Evolutionary conservation across 2,329 filamentous ascomycete genomes (phyloP).

Genomic region (Ilyonectria destructans): DNA sequence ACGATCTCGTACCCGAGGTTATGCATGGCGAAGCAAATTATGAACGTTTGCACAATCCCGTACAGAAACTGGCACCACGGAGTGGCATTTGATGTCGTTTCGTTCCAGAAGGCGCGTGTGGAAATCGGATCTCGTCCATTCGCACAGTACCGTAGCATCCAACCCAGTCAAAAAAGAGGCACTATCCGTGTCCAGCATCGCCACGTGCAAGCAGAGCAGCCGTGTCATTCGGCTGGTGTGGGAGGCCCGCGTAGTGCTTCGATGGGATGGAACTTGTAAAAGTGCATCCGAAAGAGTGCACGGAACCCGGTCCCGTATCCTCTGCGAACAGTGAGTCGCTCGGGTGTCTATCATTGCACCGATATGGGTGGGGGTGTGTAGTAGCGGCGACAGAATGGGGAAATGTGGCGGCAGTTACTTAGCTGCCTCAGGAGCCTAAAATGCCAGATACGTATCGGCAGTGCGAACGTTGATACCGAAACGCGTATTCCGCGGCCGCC

Average conservation of each 20-base stretch:
- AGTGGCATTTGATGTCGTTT: not conserved
- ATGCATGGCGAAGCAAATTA: not conserved
- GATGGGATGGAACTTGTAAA: not conserved
- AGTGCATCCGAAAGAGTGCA: not conserved
- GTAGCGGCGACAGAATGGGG: not conserved
- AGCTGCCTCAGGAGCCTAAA: conserved; percentile 21
- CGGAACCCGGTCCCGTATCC: not conserved
- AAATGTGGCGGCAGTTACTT: conserved; percentile 19
- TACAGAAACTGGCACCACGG: not conserved
- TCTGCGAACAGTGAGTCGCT: not conserved
- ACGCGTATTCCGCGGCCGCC: conserved; percentile 17
- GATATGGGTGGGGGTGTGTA: conserved; percentile 14
- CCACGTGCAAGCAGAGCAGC: not conserved
- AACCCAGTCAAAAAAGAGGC: no score
- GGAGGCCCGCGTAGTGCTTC: not conserved
- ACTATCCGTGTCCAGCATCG: not conserved
- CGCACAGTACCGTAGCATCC: no score
- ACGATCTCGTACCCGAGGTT: conserved; percentile 1
- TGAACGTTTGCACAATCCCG: not conserved
- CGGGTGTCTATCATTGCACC: conserved; percentile 2
- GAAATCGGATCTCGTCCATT: no score
- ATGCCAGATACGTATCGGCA: not conserved
- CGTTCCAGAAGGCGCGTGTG: not conserved
- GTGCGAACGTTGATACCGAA: not conserved
- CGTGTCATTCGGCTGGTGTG: not conserved